Base-by-base conservation (phyloP, 768 basidiomycete species). In the Boletus vermiculosoides region DNA sequence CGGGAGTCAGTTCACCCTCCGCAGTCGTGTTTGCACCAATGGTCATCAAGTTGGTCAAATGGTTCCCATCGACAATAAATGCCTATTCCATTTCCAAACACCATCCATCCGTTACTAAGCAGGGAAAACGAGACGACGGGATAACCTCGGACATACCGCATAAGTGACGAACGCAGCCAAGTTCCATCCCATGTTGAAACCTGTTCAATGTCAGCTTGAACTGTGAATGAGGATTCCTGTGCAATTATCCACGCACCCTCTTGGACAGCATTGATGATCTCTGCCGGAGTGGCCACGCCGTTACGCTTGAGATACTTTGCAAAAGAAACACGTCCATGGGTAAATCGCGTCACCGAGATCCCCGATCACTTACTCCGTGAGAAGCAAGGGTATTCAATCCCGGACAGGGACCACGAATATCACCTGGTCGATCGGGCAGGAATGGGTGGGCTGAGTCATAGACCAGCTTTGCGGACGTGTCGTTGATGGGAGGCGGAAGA, bases 21-120 rank as follows among this genome's bases (percentile, higher is more conserved):
- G 40, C 56, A 9, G 67, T 67, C 7, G 56, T 49, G n/a, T 69
- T 67, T 46, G 57, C 59, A 45, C 65, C 66, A 31, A 68, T 67
- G 42, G 42, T 56, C 66, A 67, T 67, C 61, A 66, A 52, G 45
- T 67, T 67, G 15, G 67, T 67, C 58, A 69, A 48, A 33, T 69
- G 66, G 22, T 67, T 66, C 4, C 66, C 66, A 13, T 67, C 66
- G 5, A 67, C 66, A 25, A 67, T 1, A n/a, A 67, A 67, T 31
- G 67, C 55, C 65, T 67, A 37, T 53, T 23, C 23, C 12, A 23
- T 49, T 41, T 9, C 12, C 13, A 23, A 40, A 36, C 9, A 30
- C 20, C 44, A 45, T 33, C 8, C 33, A 20, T 50, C 2, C 0
- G 36, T 67, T 15, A n/a, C n/a, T n/a, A n/a, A 58, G 50, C 16